These are phyloP conservation scores for Aspergillus bombycis DNA, from an alignment of 2,329 filamentous ascomycete genomes.

Conservation along the genomic window DNA sequence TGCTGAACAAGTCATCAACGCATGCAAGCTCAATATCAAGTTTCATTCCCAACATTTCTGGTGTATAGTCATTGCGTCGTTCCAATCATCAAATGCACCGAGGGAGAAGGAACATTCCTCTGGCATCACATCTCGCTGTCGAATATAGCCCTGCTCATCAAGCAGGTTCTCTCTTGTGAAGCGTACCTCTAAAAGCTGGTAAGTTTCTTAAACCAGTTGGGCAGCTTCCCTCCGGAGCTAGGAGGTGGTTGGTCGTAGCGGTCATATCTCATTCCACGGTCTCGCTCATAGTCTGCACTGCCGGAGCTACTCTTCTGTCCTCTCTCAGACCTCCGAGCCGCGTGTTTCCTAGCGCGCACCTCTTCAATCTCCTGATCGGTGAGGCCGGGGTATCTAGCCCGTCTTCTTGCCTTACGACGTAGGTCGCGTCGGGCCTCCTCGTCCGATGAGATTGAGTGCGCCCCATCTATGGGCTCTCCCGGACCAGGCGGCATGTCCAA, in stretches of 20 bases:
- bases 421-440: constrained; percentile 44
- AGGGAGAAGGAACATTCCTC: not conserved
- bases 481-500: constrained; percentile 44
- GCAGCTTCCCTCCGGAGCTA: constrained; percentile 36
- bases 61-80: constrained; percentile 13
- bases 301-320: constrained; percentile 45
- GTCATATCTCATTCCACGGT: constrained; percentile 36
- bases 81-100: constrained; percentile 13
- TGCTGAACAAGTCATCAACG: not conserved
- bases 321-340: constrained; percentile 33
- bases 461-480: constrained; percentile 28
- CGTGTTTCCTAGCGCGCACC: constrained; percentile 36
- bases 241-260: constrained; percentile 29
- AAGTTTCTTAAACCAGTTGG: constrained; percentile 50
- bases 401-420: constrained; percentile 42
- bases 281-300: constrained; percentile 45
- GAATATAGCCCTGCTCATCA: not conserved
- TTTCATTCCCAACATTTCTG: constrained; percentile 2
- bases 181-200: constrained; percentile 34
- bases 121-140: not conserved
- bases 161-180: not conserved
- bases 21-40: not conserved
- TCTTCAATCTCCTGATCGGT: constrained; percentile 46
- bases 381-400: constrained; percentile 44
- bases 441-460: constrained; percentile 45